phyloP scores from a whole-genome alignment of 83 land plant genomes.

The Diphasiastrum complanatum region DNA sequence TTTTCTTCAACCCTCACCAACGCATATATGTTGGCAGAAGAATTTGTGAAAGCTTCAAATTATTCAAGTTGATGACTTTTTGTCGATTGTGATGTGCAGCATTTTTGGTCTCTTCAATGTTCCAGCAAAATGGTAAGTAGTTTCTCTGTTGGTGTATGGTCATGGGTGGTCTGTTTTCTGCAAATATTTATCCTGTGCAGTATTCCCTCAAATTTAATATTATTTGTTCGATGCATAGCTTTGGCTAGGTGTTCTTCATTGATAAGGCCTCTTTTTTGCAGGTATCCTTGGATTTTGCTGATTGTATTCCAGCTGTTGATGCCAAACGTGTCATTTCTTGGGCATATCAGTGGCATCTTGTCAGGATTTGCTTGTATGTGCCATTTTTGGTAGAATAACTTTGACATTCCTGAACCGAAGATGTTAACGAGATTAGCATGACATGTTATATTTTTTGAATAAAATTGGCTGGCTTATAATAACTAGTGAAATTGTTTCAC shows the following conservation, averaged over 20 bases:
- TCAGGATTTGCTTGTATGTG: constrained; percentile 93
- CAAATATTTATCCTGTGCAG: background rate
- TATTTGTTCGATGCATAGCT: too few relatives aligned
- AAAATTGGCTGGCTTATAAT: background rate
- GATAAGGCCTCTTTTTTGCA: constrained; percentile 19
- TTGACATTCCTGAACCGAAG: too few relatives aligned
- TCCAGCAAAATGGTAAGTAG: constrained; percentile 71
- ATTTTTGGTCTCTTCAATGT: constrained; percentile 92
- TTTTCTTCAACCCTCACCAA: background rate
- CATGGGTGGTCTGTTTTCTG: background rate
- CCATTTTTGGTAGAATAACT: too few relatives aligned
- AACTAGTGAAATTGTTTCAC: constrained; percentile 10
- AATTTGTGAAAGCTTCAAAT: too few relatives aligned
- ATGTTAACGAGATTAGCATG: constrained; percentile 4
- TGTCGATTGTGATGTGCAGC: constrained; percentile 42
- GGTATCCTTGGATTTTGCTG: constrained; percentile 92
- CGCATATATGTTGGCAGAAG: too few relatives aligned
- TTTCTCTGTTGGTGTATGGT: background rate
- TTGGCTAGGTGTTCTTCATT: too few relatives aligned
- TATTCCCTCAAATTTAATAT: background rate
- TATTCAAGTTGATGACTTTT: background rate
- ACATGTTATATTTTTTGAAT: background rate
- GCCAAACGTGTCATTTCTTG: constrained; percentile 82
- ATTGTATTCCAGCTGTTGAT: constrained; percentile 79
- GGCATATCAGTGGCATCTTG: constrained; percentile 93